Evolutionary conservation across 1,284 basidiomycete genomes (phyloP), one percentile per base, ranked within the genome.

Genomic region (Coniferiporia weirii): DNA sequence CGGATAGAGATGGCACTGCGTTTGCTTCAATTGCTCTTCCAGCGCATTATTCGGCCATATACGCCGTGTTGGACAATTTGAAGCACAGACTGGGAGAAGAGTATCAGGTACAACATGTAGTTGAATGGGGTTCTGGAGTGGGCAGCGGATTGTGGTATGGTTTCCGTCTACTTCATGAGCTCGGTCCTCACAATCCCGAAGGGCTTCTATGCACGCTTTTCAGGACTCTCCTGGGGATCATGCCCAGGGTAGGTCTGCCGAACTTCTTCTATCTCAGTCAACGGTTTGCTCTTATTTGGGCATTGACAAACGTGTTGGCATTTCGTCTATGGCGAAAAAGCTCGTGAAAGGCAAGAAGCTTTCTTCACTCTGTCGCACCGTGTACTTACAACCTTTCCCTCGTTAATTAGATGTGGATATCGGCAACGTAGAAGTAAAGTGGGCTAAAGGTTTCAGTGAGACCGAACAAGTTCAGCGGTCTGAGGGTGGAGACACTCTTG

Each of bases 41-140:
- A 1, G 82, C 86, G 3, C 88, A 91, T 72, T 92, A 88, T 69
- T 82, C 88, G 50, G 85, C 81, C 4, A 83, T 91, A 63, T 78
- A 75, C 61, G 75, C 87, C 13, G 85, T 91, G 9, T 72, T 91
- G 19, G 73, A 81, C 59, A 83, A 90, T 66, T 66, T 84, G 44
- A 84, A 81, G 63, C 77, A 74, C 49, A 76, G 89, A 62, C 64
- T 89, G 52, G 87, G 82, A 27, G 71, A 80, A 6, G 75, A 77
- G 8, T 88, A 80, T 80, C 73, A 72, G 45, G 74, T 85, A 43
- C 72, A 81, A 20, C 79, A 74, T 54, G 75, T 92, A 20, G 75
- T 89, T 49, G 89, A 92, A 64, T 91, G 89, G 87, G 88, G 87
- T 15, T 78, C 84, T 54, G 88, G 81, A 4, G 82, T 85, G 0